Base-by-base conservation (phyloP, 106 monocot species). In the Hemerocallis citrina region DNA sequence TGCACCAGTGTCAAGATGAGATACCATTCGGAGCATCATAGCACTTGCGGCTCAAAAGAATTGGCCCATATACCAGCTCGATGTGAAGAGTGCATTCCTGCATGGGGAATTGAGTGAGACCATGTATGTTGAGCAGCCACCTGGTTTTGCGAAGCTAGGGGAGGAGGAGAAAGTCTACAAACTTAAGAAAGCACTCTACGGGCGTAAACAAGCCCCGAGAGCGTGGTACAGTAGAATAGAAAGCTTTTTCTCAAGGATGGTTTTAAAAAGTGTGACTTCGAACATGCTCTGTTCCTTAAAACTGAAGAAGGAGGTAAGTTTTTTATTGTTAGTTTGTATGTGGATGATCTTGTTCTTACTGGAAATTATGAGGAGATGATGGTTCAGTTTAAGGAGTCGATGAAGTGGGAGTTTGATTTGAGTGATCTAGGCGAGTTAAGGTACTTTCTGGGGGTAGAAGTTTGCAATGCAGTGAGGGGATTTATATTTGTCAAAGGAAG, bases 41-140 rank as follows among this genome's bases (percentile, higher is more conserved):
- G 1, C 64, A 48, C 12, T 33, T 1, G 46, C 23, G 10, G 35
- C 35, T 5, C 48, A 65, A 21, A 34, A 65, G 10, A 19, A 8
- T 21, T 65, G 51, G 37, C 23, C 23, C 25, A 37, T 52, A 5
- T 52, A 22, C 25, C 65, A 39, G 15, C 22, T 65, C 2, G 51
- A 65, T 52, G 65, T 65, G 11, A 65, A 65, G 52, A 52, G 51
- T 7, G 50, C 65, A 24, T 65, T 65, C 36, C 23, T 65, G 10
- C 34, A 65, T 65, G 50, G 49, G 12, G 14, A 19, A 1, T 65
- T 13, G 50, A 21, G n/a, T n/a, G n/a, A 36, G 50, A 65, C 34
- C 10, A 65, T 51, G 22, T 65, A 22, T 36, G 13, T 65, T 8
- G 64, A 65, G 7, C 50, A 65, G 20, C 6, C 50, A 19, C 47